Evolutionary conservation across 2,329 filamentous ascomycete species (phyloP).

Genomic region (Chaetomium strumarium): DNA sequence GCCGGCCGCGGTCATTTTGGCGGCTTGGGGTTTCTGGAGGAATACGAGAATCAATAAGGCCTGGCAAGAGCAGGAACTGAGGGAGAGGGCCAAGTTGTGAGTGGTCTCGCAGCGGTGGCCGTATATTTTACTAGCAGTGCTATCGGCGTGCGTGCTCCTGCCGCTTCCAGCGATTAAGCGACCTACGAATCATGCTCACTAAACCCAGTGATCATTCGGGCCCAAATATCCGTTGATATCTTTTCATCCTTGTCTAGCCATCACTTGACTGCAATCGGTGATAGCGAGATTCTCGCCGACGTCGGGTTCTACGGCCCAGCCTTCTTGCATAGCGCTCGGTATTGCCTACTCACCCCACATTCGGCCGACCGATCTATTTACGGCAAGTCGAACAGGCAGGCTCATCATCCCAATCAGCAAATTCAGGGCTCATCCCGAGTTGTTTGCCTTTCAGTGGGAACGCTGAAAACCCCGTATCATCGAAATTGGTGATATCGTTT

Average conservation of each 20-base stretch:
- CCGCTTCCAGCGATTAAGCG: background rate
- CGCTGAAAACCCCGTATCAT: too few species aligned
- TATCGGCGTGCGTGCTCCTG: background rate
- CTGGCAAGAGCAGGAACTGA: constrained; percentile 59
- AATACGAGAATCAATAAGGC: constrained; percentile 64
- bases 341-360: background rate
- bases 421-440: background rate
- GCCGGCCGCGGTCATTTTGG: constrained; percentile 64
- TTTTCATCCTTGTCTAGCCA: background rate
- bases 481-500: background rate
- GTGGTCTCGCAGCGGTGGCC: background rate
- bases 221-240: background rate
- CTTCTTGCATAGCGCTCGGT: too few species aligned
- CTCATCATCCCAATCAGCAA: background rate
- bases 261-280: background rate
- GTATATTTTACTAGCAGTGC: background rate
- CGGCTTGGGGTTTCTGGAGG: constrained; percentile 64
- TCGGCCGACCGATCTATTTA: background rate
- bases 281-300: background rate
- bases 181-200: background rate
- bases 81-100: constrained; percentile 40
- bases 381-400: background rate
- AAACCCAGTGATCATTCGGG: background rate
- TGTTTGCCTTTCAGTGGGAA: too few species aligned
- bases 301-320: background rate